Percentiles rank a stretch among this genome's conserved stretches.
phyloP scores from a whole-genome alignment of 768 basidiomycete genomes.

The Boletellus emodensis region DNA sequence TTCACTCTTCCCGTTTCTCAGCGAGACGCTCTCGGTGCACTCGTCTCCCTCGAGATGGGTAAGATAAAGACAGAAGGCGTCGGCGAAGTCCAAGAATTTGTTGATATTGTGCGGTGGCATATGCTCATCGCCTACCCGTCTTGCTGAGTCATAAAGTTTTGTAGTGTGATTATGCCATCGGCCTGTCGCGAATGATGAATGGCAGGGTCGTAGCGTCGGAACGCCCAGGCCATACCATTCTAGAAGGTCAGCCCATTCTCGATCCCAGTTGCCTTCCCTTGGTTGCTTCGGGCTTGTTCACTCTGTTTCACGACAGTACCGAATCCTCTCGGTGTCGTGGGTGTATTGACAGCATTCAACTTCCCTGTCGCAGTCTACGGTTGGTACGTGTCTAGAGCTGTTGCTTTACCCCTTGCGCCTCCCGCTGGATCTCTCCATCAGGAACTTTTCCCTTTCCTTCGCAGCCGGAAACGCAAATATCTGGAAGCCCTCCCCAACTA shows the following conservation, averaged over 20 bases:
- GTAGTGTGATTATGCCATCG: slow-evolving; percentile 93
- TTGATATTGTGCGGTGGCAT: slow-evolving; percentile 73
- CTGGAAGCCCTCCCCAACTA: slow-evolving; percentile 93
- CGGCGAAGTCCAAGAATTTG: slow-evolving; percentile 93
- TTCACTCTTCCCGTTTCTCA: slow-evolving; percentile 29
- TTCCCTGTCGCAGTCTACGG: slow-evolving; percentile 94
- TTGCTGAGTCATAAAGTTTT: slow-evolving; percentile 8
- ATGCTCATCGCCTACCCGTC: neutral
- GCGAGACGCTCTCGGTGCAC: slow-evolving; percentile 74
- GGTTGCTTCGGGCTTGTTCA: slow-evolving; percentile 2
- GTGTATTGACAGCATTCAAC: slow-evolving; percentile 89
- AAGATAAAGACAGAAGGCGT: slow-evolving; percentile 87
- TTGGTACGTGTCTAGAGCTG: slow-evolving; percentile 48
- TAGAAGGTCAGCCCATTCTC: slow-evolving; percentile 58
- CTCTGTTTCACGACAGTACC: slow-evolving; percentile 54
- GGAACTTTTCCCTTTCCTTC: slow-evolving; percentile 88
- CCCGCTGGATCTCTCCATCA: slow-evolving; percentile 28
- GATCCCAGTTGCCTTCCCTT: neutral
- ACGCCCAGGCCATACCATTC: slow-evolving; percentile 83
- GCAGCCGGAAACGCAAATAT: slow-evolving; percentile 90
- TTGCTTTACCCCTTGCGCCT: neutral
- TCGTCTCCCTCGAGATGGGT: slow-evolving; percentile 88
- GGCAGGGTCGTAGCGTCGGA: slow-evolving; percentile 86
- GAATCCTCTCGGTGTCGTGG: slow-evolving; percentile 78
- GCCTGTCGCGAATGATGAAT: slow-evolving; percentile 92